A percentile compares a stretch with the other conserved stretches of the same genome.
Conservation (phyloP, 78 protist genomes). For the Diacronema lutheri region DNA sequence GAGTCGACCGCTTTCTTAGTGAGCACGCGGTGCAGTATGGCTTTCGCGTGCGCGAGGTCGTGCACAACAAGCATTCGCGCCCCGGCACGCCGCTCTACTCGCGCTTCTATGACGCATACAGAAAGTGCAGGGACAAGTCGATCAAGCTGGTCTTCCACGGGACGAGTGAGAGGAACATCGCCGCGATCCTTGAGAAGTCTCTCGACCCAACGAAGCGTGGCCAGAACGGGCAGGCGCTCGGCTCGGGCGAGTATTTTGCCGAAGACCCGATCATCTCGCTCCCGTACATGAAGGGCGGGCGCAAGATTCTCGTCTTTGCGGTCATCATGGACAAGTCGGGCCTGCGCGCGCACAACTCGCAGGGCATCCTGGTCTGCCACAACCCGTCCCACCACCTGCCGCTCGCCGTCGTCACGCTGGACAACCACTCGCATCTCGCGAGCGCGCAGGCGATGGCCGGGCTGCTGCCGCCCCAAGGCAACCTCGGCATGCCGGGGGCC, state of each 20-base stretch:
- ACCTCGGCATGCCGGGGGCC: too few species aligned
- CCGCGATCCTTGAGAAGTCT: neutral
- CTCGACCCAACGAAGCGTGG: neutral
- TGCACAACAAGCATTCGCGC: neutral
- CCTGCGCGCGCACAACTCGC: neutral
- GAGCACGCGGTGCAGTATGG: neutral
- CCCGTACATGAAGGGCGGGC: neutral
- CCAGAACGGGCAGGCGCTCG: neutral
- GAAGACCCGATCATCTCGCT: neutral
- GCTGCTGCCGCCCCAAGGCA: too few species aligned
- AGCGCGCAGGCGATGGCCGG: too few species aligned
- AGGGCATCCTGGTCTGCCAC: too few species aligned
- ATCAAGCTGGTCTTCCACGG: constrained; percentile 4
- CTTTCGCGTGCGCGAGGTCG: neutral
- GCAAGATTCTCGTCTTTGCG: neutral
- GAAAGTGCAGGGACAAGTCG: neutral
- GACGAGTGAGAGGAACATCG: neutral
- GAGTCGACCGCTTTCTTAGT: neutral
- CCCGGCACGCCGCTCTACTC: neutral
- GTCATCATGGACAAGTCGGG: constrained; percentile 1
- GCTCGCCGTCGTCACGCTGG: too few species aligned
- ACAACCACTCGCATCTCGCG: too few species aligned
- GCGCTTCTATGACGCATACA: neutral
- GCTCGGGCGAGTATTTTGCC: constrained; percentile 9
- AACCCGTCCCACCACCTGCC: too few species aligned